These are phyloP conservation scores for Calonectria multiphialidica DNA, from an alignment of 2,329 filamentous ascomycete genomes.

Conservation along the genomic window DNA sequence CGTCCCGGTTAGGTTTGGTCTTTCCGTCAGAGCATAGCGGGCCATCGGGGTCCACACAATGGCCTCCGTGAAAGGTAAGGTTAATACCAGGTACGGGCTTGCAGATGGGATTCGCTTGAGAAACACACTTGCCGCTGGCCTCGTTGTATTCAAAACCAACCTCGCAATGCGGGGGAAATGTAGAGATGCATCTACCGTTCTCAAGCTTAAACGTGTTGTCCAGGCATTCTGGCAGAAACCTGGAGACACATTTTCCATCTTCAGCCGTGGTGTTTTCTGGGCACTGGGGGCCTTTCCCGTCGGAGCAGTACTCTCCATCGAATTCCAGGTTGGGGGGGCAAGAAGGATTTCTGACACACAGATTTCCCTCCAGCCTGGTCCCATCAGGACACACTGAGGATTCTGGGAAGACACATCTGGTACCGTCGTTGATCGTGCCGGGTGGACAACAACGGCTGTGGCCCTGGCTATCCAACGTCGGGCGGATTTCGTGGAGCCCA, in stretches of 20 bases:
- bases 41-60: no score
- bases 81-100: no score
- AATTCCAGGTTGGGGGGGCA: neutral
- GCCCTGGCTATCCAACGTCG: neutral
- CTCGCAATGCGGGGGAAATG: no score
- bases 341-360: neutral
- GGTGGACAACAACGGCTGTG: neutral
- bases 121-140: no score
- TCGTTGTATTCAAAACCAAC: no score
- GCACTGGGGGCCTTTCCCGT: neutral
- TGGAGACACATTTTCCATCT: neutral
- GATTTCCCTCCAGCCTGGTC: neutral
- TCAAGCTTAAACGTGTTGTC: neutral
- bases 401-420: neutral
- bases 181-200: neutral
- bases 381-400: neutral
- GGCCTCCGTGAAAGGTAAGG: no score
- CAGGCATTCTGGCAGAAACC: neutral
- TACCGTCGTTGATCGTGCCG: neutral
- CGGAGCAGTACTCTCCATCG: neutral
- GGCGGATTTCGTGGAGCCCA: neutral
- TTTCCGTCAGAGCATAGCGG: neutral
- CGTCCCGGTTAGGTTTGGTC: neutral
- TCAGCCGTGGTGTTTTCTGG: neutral
- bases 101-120: no score